Evolutionary conservation across 1,284 basidiomycete species (phyloP), one percentile per base, ranked within the genome.

Genomic region (Ganoderma lucidum): DNA sequence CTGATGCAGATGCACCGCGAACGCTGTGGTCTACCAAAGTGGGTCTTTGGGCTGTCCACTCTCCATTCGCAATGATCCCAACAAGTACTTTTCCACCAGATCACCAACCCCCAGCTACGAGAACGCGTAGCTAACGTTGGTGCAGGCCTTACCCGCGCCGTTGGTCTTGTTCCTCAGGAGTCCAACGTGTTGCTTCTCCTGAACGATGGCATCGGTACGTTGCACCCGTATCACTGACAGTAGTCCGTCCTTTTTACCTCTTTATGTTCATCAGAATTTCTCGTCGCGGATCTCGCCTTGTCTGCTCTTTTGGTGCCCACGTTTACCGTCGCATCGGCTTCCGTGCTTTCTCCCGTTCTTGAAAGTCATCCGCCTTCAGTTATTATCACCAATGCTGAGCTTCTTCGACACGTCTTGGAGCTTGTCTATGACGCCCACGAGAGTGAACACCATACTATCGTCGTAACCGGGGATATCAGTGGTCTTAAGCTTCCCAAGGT

Each of bases 11-110:
- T 74, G 83, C 85, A 0, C 84, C 89, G 6, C 84, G 93, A 53
- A 92, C 91, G 0, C 83, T 95, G 19, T 95, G 93, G 93, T 88
- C 88, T 0, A 90, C 89, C 53, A 91, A 90, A 80, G 93, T 93
- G 62, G 37, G 77, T 71, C 30, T 12, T 28, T 28, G 37, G 23
- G 19, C 45, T n/a, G 41, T 48, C n/a, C 19, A 37, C 65, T n/a
- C 14, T 32, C 14, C 30, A 28, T 39, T 51, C 32, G 30, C 35
- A 6, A 55, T 35, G 15, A 55, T 19, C 53, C 15, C 51, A 62
- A 32, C 30, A 45, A 42, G 35, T 59, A n/a, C 35, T 32, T 39
- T 32, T 23, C 19, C 30, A 28, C 51, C 70, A 95, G 93, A 89
- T 93, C 68, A 90, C 89, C 58, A 94, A 94, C 74, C 81, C 84